Evolutionary conservation across 2,329 filamentous ascomycete species (phyloP), one percentile per base, ranked within the genome.

Genomic region (Fusarium sp.): DNA sequence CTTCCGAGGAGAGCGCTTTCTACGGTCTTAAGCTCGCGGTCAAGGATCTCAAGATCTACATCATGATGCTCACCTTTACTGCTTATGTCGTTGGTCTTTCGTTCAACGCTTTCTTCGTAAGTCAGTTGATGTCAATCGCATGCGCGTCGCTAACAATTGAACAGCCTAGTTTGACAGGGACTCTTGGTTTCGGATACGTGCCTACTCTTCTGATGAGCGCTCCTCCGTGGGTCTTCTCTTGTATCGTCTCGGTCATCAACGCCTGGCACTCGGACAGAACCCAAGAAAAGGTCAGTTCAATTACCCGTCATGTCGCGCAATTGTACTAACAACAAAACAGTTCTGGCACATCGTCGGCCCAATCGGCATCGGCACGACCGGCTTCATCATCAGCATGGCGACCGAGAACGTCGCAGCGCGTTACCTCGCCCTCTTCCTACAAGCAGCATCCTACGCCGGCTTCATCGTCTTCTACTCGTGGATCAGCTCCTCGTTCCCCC

Each of bases 41-140:
- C 56, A 89, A 88, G 79, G 90, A 92, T 70, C 22, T 82, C 72
- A 91, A 91, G 83, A 89, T 91, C 70, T 92, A 90, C 76, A 76
- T 91, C 68, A 88, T 91, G 87, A 90, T 90, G 85, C 63, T 91
- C 12, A 89, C 88, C 3, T 88, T 91, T 65, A 89, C 88, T 7
- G 87, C 89, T 8, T 91, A 91, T 69, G 88, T 91, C 13, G 84
- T 90, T 11, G 89, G 89, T 6, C 79, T 85, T 44, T 87, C 88
- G 0, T 90, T 90, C 79, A 90, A 90, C 72, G 87, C 87, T 45
- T 91, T 89, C 79, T 90, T 90, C 80, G 67, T 70, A 59, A 70
- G 67, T 70, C 11, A 26, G 28, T 42, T 28, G 17, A 5, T 13
- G 28, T 2, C 15, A 5, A 57, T 41, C 3, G 47, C 18, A 14